A percentile compares a stretch with the other conserved stretches of the same genome.
Evolutionary conservation across 257 asterid species (phyloP).

Genomic region (Paulownia fortunei): DNA sequence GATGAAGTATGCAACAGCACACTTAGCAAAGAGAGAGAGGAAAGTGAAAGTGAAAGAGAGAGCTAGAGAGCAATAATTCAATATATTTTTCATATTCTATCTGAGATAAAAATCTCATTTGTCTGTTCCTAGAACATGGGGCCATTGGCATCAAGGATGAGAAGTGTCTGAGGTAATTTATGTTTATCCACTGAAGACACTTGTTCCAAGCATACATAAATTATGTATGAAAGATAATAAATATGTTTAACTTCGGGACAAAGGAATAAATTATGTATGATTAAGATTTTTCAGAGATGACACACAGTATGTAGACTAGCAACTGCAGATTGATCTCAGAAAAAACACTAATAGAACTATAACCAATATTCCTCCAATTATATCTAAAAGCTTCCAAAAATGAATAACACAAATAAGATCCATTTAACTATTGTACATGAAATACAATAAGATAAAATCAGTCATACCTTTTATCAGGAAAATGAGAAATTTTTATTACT

Average conservation of each 20-base stretch:
- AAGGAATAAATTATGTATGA: not conserved
- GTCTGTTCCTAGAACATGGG: not conserved
- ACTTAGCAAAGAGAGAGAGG: constrained; percentile 31
- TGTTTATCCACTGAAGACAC: constrained; percentile 6
- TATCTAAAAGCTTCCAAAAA: constrained; percentile 8
- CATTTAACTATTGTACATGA: not conserved
- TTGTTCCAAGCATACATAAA: not conserved
- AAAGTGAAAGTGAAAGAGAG: constrained; percentile 5
- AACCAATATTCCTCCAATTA: constrained; percentile 18
- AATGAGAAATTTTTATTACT: constrained; percentile 55
- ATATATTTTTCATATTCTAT: not conserved
- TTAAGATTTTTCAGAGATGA: constrained; percentile 9
- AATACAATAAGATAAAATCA: not conserved
- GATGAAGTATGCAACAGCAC: not conserved
- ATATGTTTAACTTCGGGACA: not conserved
- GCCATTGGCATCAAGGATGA: too few relatives aligned
- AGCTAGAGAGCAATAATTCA: not conserved
- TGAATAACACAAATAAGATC: constrained; percentile 13
- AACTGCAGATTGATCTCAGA: constrained; percentile 15
- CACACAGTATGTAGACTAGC: not conserved
- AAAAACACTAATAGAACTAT: constrained; percentile 6
- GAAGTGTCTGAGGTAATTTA: not conserved
- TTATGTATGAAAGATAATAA: not conserved
- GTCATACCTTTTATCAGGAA: constrained; percentile 61
- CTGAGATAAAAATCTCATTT: constrained; percentile 8